Base-by-base conservation (phyloP, 345 rosid genomes). In the Ceriops decandra region DNA sequence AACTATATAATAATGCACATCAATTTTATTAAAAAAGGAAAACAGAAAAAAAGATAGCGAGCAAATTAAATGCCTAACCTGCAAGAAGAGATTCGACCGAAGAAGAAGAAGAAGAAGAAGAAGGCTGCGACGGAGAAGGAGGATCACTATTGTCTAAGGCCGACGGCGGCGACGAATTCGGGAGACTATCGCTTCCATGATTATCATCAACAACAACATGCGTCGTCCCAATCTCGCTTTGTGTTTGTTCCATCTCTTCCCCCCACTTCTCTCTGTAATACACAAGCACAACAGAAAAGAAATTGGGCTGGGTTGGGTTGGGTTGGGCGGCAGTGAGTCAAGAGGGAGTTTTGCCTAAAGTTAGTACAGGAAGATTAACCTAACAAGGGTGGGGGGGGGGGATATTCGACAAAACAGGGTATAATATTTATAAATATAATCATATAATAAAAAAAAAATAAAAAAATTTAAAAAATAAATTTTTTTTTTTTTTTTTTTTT, bases 241-340 rank as follows among this genome's bases (percentile, higher is more conserved):
- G 85, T 72, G 74, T 83, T 82, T 82, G 86, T 72, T 89, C 91
- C 93, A 88, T 88, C 58, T 62, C 67, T n/a, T n/a, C 28, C 46
- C 9, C 30, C 30, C 0, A 24, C 1, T 13, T 11, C 33, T 31
- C 19, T 33, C 9, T 7, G 36, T 6, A 6, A 19, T n/a, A n/a
- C 10, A 2, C 51, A 5, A 7, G 20, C 24, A 27, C 2, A 21
- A 10, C 13, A 9, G 46, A 38, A 2, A 11, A 15, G 17, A 42
- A 42, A 2, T 15, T 15, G 49, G 47, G 47, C 11, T 38, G 49
- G 58, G 69, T 15, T 15, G 49, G 47, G 47, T 10, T 38, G 49
- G 58, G 69, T 42, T 53, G 22, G 69, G 69, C 42, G 11, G 10
- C 0, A 2, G 47, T 38, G 4, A 11, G 4, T 10, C 47, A 10